A percentile compares a stretch with the other conserved stretches of the same genome.
Conservation (phyloP, 129 eudicot species). For the Erigeron canadensis region DNA sequence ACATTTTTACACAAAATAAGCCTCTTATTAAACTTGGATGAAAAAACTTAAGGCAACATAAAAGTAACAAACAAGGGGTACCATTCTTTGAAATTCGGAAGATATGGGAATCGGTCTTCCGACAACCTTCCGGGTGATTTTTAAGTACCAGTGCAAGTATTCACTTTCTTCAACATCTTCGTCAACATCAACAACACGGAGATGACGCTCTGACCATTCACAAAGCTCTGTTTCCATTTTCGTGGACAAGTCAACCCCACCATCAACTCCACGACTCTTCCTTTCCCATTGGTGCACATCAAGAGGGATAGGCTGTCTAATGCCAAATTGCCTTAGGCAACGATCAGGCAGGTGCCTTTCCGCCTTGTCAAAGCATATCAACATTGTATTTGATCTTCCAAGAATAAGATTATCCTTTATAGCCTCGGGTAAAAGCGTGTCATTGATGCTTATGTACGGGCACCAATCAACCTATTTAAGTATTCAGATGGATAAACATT, state of each 20-base stretch:
- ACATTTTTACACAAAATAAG: not conserved
- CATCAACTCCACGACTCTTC: constrained; percentile 98
- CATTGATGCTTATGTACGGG: constrained; percentile 63
- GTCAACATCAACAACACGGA: constrained; percentile 69
- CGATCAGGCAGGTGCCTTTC: constrained; percentile 99
- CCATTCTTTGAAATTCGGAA: constrained; percentile 91
- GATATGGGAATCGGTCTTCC: constrained; percentile 89
- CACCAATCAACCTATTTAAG: constrained; percentile 80
- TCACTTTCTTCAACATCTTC: constrained; percentile 72
- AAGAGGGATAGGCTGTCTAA: constrained; percentile 76
- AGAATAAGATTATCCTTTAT: constrained; percentile 63
- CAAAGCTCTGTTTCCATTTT: constrained; percentile 82
- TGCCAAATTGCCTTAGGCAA: constrained; percentile 81
- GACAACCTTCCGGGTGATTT: constrained; percentile 71
- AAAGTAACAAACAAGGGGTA: constrained; percentile 18
- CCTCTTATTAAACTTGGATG: not conserved
- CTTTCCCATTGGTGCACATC: constrained; percentile 92
- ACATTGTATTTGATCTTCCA: constrained; percentile 92
- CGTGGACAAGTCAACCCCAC: constrained; percentile 77
- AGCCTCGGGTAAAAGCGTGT: constrained; percentile 56
- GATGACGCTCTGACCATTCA: constrained; percentile 85
- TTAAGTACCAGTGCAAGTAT: constrained; percentile 81
- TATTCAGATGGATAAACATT: not conserved
- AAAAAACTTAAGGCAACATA: not conserved
- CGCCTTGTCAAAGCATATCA: constrained; percentile 94